Percentiles rank a stretch among this genome's conserved stretches.
phyloP scores from a whole-genome alignment of 129 eudicot genomes.

The Flaveria bidentis region DNA sequence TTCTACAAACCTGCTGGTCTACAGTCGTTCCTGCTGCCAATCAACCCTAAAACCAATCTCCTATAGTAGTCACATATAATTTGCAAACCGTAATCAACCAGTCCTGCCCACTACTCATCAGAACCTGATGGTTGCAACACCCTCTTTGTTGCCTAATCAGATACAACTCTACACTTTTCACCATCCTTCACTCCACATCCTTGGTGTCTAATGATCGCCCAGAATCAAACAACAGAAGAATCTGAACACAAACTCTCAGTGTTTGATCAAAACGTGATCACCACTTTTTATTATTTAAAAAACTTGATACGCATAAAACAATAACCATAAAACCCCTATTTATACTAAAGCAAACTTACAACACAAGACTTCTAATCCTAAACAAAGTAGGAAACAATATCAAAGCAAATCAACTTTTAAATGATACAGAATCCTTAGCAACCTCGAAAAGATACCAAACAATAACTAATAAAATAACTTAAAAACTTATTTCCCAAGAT shows the following conservation, averaged over 20 bases:
- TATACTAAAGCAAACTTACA: background rate
- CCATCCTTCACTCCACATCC: background rate
- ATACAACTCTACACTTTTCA: background rate
- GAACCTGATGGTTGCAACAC: too few relatives aligned
- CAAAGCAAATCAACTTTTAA: background rate
- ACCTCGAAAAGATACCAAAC: background rate
- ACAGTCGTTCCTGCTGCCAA: background rate
- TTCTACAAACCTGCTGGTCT: background rate
- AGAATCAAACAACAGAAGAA: too few relatives aligned
- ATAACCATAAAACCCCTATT: background rate
- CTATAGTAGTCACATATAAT: background rate
- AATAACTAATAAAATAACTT: too few relatives aligned
- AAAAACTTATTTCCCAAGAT: background rate
- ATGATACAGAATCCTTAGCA: background rate
- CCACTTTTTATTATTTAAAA: background rate
- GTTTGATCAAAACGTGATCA: background rate
- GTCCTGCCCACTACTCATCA: too few relatives aligned
- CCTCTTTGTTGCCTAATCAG: background rate
- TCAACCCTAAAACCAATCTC: too few relatives aligned
- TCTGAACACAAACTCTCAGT: background rate
- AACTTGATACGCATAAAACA: background rate
- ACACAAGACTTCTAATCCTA: too few relatives aligned
- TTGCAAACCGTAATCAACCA: too few relatives aligned
- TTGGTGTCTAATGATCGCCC: background rate
- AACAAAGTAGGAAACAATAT: too few relatives aligned